These are phyloP conservation scores for Arabidopsis arenosa DNA, from an alignment of 345 rosid species.

Conservation along the genomic window DNA sequence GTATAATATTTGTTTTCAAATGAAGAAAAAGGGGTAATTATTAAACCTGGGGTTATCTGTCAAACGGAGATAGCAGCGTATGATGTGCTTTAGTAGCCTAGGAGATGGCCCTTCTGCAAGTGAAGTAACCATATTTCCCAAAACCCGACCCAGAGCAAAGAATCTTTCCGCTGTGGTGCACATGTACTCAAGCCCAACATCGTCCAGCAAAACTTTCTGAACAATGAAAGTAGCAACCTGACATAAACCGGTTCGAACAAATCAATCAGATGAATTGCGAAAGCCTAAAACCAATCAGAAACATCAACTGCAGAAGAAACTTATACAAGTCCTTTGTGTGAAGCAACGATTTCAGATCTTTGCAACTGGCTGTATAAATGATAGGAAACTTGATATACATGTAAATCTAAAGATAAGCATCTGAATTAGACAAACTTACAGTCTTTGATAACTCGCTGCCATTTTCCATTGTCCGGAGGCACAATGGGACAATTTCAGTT, in stretches of 20 bases:
- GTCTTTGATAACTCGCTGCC: conserved; percentile 56
- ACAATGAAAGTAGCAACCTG: conserved; percentile 97
- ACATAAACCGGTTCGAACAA: conserved; percentile 20
- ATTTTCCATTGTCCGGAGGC: conserved; percentile 57
- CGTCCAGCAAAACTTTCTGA: conserved; percentile 82
- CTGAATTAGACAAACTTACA: conserved; percentile 48
- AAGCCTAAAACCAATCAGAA: conserved; percentile 16
- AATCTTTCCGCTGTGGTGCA: conserved; percentile 85
- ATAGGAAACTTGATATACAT: conserved; percentile 27
- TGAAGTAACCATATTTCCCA: conserved; percentile 81
- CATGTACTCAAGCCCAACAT: conserved; percentile 90
- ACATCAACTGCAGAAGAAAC: conserved; percentile 19
- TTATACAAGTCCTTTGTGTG: conserved; percentile 9
- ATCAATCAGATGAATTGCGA: conserved; percentile 12
- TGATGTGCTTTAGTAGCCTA: conserved; percentile 79
- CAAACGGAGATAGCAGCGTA: conserved; percentile 83
- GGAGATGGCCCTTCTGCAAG: conserved; percentile 82
- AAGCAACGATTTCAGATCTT: conserved; percentile 11
- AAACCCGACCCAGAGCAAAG: conserved; percentile 81
- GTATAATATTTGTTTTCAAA: conserved; percentile 5
- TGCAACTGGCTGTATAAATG: conserved; percentile 11
- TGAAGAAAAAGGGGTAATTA: conserved; percentile 17
- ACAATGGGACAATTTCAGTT: conserved; percentile 52
- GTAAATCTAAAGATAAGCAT: conserved; percentile 25
- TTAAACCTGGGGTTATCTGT: conserved; percentile 77